phyloP scores from a whole-genome alignment of 495 filamentous ascomycete species.

The Xylaria palmicola region DNA sequence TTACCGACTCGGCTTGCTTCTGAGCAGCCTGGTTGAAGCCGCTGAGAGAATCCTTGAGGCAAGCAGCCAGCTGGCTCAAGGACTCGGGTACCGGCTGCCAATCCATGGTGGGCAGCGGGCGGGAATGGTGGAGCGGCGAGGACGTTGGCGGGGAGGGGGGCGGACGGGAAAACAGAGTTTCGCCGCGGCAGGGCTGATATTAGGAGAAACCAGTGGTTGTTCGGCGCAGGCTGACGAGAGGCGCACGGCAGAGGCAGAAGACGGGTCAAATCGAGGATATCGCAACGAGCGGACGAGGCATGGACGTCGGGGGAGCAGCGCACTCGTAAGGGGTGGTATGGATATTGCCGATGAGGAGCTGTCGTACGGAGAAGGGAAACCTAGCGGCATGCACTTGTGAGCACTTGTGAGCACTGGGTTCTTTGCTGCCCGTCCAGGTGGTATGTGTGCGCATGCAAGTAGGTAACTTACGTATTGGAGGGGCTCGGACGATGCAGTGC shows the following conservation, averaged over 20 bases:
- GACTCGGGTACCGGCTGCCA: slow-evolving; percentile 91
- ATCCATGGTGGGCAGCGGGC: slow-evolving; percentile 58
- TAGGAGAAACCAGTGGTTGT: not conserved
- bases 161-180: not conserved
- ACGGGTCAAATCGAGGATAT: not conserved
- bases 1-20: slow-evolving; percentile 76
- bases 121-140: not conserved
- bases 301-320: not conserved
- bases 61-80: slow-evolving; percentile 83
- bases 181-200: not conserved
- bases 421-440: too few species aligned
- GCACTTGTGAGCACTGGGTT: too few species aligned
- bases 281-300: slow-evolving; percentile 8
- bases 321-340: not conserved
- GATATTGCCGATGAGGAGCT: not conserved
- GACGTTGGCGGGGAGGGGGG: not conserved
- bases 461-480: too few species aligned
- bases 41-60: slow-evolving; percentile 88
- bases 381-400: too few species aligned
- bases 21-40: slow-evolving; percentile 72
- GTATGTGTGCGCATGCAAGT: too few species aligned
- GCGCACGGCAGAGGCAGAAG: not conserved
- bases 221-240: not conserved
- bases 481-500: too few species aligned
- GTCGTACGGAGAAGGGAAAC: not conserved